These are phyloP conservation scores for Ceratonia siliqua DNA, from an alignment of 306 rosid genomes.

Conservation along the genomic window DNA sequence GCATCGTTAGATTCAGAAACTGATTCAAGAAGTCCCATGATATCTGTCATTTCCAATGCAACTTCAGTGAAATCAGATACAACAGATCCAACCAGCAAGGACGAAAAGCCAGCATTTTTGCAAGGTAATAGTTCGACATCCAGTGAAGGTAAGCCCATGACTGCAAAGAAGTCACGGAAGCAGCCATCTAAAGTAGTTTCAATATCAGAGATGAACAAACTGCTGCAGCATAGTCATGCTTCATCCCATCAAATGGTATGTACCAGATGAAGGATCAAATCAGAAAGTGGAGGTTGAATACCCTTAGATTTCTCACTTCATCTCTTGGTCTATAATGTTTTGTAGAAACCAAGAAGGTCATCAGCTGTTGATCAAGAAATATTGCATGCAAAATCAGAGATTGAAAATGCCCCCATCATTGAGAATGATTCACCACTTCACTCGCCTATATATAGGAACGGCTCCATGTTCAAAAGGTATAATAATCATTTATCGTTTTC, in stretches of 20 bases:
- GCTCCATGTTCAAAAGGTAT: conserved; percentile 82
- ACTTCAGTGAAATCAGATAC: conserved; percentile 33
- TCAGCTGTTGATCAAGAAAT: conserved; percentile 61
- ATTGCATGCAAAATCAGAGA: conserved; percentile 56
- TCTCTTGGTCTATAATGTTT: conserved; percentile 8
- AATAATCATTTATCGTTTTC: conserved; percentile 15
- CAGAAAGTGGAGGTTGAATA: neutral
- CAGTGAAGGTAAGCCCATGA: conserved; percentile 25
- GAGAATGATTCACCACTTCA: conserved; percentile 61
- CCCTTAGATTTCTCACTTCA: conserved; percentile 18
- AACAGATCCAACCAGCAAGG: conserved; percentile 9
- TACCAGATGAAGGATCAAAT: conserved; percentile 1
- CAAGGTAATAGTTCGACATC: conserved; percentile 4
- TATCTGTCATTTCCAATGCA: conserved; percentile 28
- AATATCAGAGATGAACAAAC: conserved; percentile 69
- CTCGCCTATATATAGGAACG: conserved; percentile 67
- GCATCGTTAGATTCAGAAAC: conserved; percentile 35
- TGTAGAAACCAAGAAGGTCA: conserved; percentile 58
- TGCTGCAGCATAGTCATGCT: conserved; percentile 50
- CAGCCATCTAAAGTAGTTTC: conserved; percentile 55
- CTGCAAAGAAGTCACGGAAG: conserved; percentile 38
- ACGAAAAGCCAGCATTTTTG: conserved; percentile 42
- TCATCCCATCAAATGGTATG: conserved; percentile 54
- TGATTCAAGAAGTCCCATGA: conserved; percentile 32
- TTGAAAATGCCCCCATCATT: conserved; percentile 68